These are phyloP conservation scores for Nothophoma quercina DNA, from an alignment of 2,329 filamentous ascomycete species.

Conservation along the genomic window DNA sequence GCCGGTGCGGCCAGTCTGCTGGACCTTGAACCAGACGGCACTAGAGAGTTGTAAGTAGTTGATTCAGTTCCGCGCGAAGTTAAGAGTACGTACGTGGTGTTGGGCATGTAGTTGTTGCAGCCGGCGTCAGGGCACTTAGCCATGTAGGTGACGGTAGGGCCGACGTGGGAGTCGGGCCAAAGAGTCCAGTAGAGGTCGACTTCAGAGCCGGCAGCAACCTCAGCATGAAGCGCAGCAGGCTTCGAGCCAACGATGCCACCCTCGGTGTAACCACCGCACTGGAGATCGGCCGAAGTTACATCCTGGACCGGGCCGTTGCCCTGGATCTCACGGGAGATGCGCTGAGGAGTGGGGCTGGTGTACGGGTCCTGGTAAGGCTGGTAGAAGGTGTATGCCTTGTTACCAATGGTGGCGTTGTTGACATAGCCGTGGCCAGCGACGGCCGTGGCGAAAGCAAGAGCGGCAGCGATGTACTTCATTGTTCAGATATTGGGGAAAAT, in stretches of 20 bases:
- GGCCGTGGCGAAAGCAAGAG: conserved; percentile 37
- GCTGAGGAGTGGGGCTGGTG: conserved; percentile 49
- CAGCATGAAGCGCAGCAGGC: conserved; percentile 63
- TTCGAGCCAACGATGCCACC: conserved; percentile 59
- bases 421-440: conserved; percentile 48
- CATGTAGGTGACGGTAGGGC: conserved; percentile 67
- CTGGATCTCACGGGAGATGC: conserved; percentile 65
- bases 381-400: conserved; percentile 44
- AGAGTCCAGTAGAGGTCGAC: conserved; percentile 63
- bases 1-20: conserved; percentile 59
- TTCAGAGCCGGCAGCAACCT: conserved; percentile 61
- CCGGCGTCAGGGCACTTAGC: conserved; percentile 62
- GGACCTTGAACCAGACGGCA: conserved; percentile 66
- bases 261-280: conserved; percentile 63
- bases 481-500: conserved; percentile 18
- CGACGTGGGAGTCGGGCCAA: conserved; percentile 59
- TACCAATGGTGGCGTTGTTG: conserved; percentile 45
- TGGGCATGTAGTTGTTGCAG: conserved; percentile 60
- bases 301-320: conserved; percentile 67
- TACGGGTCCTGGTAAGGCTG: conserved; percentile 48
- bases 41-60: conserved; percentile 15
- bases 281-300: conserved; percentile 61
- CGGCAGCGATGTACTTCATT: conserved; percentile 45
- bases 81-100: conserved; percentile 46
- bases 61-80: not conserved